These are phyloP conservation scores for Phytopythium kandeliae DNA, from an alignment of 352 stramenopile genomes.

Conservation along the genomic window DNA sequence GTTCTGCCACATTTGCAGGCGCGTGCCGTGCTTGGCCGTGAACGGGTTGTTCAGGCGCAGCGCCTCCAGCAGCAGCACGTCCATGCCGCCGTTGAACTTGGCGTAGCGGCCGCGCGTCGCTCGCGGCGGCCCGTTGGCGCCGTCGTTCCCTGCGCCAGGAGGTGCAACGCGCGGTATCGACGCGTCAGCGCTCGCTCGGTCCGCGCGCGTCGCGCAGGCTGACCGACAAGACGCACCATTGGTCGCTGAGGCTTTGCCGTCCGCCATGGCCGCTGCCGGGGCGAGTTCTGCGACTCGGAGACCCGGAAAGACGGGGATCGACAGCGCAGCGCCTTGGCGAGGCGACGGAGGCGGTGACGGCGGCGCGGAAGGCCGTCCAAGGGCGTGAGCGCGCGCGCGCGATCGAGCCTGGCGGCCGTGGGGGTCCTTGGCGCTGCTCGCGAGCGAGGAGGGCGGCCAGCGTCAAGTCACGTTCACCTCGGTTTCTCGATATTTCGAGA, in stretches of 20 bases:
- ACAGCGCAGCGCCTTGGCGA: background rate
- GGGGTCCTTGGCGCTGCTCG: too few relatives aligned
- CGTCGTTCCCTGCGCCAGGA: background rate
- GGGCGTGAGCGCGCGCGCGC: background rate
- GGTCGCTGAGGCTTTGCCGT: background rate
- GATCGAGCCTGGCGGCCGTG: background rate
- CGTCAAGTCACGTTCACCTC: too few relatives aligned
- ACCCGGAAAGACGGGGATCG: background rate
- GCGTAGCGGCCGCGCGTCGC: constrained; percentile 58
- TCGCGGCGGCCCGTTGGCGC: constrained; percentile 13
- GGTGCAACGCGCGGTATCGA: too few relatives aligned
- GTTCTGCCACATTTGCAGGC: constrained; percentile 78
- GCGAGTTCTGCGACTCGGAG: background rate
- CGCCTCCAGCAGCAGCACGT: constrained; percentile 70
- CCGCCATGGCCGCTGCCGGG: background rate
- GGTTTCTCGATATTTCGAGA: background rate
- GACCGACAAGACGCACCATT: background rate
- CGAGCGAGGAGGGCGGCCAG: too few relatives aligned
- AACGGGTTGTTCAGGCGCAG: constrained; percentile 73
- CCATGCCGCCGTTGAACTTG: constrained; percentile 77
- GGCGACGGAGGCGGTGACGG: background rate
- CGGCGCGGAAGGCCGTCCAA: background rate
- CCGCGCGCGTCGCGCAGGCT: too few relatives aligned
- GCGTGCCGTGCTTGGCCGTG: constrained; percentile 75
- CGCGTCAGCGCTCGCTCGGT: too few relatives aligned